Conservation (phyloP, 768 basidiomycete species). For the Dacryopinax primogenitus region DNA sequence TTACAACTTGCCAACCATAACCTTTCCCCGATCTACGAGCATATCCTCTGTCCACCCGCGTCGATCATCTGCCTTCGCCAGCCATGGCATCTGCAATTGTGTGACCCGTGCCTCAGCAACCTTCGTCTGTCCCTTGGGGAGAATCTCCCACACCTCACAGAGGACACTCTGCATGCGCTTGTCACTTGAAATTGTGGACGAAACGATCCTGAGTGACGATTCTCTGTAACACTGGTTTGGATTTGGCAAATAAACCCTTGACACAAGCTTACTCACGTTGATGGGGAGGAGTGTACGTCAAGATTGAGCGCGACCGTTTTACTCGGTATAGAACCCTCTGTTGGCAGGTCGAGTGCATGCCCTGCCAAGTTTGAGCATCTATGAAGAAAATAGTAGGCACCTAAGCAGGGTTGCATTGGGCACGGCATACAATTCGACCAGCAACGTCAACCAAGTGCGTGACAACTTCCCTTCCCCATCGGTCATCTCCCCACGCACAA, state of each 20-base stretch:
- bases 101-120: not conserved
- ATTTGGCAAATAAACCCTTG: not conserved
- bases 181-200: not conserved
- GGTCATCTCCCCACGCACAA: not conserved
- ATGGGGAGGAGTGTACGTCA: not conserved
- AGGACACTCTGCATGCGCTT: not conserved
- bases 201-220: not conserved
- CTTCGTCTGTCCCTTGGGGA: not conserved
- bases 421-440: not conserved
- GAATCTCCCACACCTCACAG: not conserved
- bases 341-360: not conserved
- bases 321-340: not conserved
- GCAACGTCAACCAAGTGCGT: not conserved
- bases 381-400: not conserved
- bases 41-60: not conserved
- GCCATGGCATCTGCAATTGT: not conserved
- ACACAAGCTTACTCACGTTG: not conserved
- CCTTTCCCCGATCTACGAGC: not conserved
- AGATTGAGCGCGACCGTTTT: not conserved
- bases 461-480: not conserved
- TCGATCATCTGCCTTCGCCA: not conserved
- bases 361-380: not conserved
- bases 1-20: not conserved
- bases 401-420: not conserved
- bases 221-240: not conserved